phyloP scores from a whole-genome alignment of 192 early-diverging fungal species.

The Backusella psychrophila region DNA sequence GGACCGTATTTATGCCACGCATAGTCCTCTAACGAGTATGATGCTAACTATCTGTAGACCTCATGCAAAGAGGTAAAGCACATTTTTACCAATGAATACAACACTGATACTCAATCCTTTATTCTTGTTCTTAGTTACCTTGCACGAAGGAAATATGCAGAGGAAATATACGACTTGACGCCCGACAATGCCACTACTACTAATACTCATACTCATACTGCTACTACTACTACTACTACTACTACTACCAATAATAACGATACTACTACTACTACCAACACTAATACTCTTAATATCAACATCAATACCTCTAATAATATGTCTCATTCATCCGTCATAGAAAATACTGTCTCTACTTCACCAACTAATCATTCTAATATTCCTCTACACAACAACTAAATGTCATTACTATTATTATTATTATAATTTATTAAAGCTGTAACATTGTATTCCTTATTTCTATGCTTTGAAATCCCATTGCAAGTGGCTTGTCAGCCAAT shows the following conservation, averaged over 20 bases:
- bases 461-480: background rate
- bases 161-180: background rate
- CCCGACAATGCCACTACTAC: background rate
- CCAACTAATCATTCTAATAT: background rate
- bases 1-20: constrained; percentile 48
- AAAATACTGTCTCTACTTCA: background rate
- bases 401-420: background rate
- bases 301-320: background rate
- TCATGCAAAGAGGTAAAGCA: constrained; percentile 43
- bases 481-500: background rate
- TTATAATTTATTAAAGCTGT: background rate
- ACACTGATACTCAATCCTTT: background rate
- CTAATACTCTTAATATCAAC: background rate
- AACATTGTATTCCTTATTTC: background rate
- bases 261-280: background rate
- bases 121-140: background rate
- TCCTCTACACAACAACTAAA: background rate
- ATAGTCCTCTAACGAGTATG: constrained; percentile 47
- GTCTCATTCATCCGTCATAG: background rate
- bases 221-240: background rate
- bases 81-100: background rate
- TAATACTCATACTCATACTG: background rate
- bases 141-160: constrained; percentile 15
- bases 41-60: constrained; percentile 55
- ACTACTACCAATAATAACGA: background rate